A percentile compares a stretch with the other conserved stretches of the same genome.
phyloP scores from a whole-genome alignment of 31 red algal species.

The Odonthalia washingtoniensis region DNA sequence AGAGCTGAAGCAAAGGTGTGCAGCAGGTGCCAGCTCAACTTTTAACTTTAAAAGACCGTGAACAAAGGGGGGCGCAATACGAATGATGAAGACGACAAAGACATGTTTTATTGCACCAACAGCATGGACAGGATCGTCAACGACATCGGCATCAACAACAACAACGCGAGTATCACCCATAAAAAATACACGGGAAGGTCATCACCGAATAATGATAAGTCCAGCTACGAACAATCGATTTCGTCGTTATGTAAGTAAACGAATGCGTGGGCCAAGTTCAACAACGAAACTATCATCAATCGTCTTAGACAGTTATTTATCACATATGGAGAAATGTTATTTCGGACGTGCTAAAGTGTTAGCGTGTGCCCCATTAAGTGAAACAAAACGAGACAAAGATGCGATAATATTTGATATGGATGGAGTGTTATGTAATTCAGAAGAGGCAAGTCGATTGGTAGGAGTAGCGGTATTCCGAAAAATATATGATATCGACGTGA shows the following conservation, averaged over 20 bases:
- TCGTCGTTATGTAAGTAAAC: constrained; percentile 22
- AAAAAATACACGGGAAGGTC: no score
- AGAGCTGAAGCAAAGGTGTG: no score
- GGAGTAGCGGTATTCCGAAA: constrained; percentile 62
- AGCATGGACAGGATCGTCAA: no score
- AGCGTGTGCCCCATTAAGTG: constrained; percentile 11
- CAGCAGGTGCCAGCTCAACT: no score
- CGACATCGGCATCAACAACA: no score
- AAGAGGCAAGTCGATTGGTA: constrained; percentile 62
- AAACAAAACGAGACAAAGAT: constrained; percentile 47
- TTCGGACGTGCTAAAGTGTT: constrained; percentile 43
- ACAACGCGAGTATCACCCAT: no score
- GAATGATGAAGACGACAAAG: no score
- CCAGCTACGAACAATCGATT: constrained; percentile 44
- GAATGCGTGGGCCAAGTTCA: constrained; percentile 50
- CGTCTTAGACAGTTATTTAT: constrained; percentile 66
- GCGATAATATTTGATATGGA: constrained; percentile 96
- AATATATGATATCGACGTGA: constrained; percentile 51
- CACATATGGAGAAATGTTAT: constrained; percentile 50
- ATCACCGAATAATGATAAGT: no score
- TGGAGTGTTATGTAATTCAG: constrained; percentile 88
- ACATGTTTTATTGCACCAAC: no score
- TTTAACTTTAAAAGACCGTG: no score
- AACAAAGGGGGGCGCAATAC: no score
- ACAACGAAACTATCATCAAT: constrained; percentile 59